Evolutionary conservation across 768 basidiomycete species (phyloP), one percentile per base, ranked within the genome.

Genomic region (Cystofilobasidium bisporidii): DNA sequence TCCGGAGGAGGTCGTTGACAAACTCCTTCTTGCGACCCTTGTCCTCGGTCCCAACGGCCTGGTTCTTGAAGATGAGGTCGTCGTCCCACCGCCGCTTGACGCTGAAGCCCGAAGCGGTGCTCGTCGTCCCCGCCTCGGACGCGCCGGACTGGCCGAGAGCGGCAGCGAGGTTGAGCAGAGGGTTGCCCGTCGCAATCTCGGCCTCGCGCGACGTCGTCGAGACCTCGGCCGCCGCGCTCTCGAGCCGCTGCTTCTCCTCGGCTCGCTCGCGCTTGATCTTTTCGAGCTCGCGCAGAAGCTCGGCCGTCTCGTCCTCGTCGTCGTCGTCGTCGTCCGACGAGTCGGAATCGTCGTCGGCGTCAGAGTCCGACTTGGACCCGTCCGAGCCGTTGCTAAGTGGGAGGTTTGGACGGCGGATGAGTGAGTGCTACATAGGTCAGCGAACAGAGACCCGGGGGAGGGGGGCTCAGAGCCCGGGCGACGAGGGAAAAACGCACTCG

Each of bases 61-160:
- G 96, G 76, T 98, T 97, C 80, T 97, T 98, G 84, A 98, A 98
- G 74, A 98, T 92, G 63, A 96, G 81, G 77, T 99, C 91, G 73
- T 96, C 92, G 76, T 96, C 93, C 93, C 93, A 97, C 66, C 93
- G 82, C 73, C 86, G 82, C 79, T 93, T 93, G 59, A 96, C 91
- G 24, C 90, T 83, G 74, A 97, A 96, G 20, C 90, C 87, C n/a
- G n/a, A n/a, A 0, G 87, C 86, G 20, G 81, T 83, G 1, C 67
- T 64, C 26, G 65, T 57, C 6, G 6, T 12, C 24, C 60, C 62
- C 2, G 57, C 69, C 85, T 86, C 17, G 87, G 88, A 71, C 38
- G 89, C 75, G 0, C 83, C 77, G 36, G 36, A 5, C 68, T 89
- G 76, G 0, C 89, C 91, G 3, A 99, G 81, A 9, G 92, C 91